Percentiles rank a stretch among this genome's conserved stretches.
phyloP scores from a whole-genome alignment of 1,139 yeast species.

The Geotrichum candidum region DNA sequence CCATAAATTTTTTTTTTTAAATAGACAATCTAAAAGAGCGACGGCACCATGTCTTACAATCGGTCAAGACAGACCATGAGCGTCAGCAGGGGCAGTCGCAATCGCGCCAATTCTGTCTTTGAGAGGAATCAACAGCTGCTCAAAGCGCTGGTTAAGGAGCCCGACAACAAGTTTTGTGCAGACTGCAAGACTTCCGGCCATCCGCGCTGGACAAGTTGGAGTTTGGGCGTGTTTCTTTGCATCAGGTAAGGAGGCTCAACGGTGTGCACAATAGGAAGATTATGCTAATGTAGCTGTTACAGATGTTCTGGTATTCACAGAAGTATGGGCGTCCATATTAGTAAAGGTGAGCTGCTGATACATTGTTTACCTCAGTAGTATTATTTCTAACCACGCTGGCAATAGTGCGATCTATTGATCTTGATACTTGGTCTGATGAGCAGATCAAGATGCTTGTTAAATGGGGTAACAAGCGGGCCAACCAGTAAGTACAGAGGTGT shows the following conservation, averaged over 20 bases:
- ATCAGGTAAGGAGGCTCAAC: slow-evolving; percentile 37
- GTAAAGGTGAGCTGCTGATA: slow-evolving; percentile 28
- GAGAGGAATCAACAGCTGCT: slow-evolving; percentile 61
- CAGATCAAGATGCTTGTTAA: slow-evolving; percentile 75
- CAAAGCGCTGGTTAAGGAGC: slow-evolving; percentile 66
- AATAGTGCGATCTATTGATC: slow-evolving; percentile 60
- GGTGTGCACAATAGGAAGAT: not conserved
- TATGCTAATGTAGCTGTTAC: not conserved
- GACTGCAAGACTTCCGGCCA: slow-evolving; percentile 86
- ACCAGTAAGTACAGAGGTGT: slow-evolving; percentile 37
- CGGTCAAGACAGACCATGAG: not conserved
- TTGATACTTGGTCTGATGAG: slow-evolving; percentile 95
- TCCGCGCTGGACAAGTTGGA: slow-evolving; percentile 99
- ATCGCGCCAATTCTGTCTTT: not conserved
- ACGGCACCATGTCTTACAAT: not conserved
- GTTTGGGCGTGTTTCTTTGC: slow-evolving; percentile 84
- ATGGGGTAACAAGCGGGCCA: slow-evolving; percentile 83
- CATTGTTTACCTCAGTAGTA: not conserved
- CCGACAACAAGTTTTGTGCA: slow-evolving; percentile 72
- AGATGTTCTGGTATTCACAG: slow-evolving; percentile 93
- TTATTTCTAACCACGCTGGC: not conserved
- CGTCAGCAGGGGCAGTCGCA: not conserved
- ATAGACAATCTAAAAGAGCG: not conserved
- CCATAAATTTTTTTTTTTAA: no score
- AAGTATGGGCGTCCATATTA: slow-evolving; percentile 89